These are phyloP conservation scores for Magnolia kwangsiensis DNA, from an alignment of 164 flowering plant species.

Conservation along the genomic window DNA sequence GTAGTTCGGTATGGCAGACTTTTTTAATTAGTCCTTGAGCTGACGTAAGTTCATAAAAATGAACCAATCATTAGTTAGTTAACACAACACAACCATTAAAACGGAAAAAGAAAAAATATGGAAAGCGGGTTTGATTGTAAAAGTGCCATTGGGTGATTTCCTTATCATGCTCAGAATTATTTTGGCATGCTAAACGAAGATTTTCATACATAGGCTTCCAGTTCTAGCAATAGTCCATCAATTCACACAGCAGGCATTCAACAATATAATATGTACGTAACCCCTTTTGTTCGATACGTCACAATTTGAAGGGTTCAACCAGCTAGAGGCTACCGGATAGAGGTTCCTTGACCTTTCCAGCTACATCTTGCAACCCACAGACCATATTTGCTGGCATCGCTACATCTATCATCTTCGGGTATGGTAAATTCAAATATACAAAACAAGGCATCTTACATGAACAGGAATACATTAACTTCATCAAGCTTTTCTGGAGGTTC, in stretches of 20 bases:
- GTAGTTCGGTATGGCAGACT: neutral
- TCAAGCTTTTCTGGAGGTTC: too few relatives aligned
- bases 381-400: conserved; percentile 94
- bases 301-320: neutral
- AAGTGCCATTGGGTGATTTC: neutral
- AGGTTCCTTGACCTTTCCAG: conserved; percentile 22
- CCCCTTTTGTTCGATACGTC: neutral
- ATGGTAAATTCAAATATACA: conserved; percentile 72
- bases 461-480: neutral
- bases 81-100: too few relatives aligned
- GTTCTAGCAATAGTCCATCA: too few relatives aligned
- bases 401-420: conserved; percentile 87
- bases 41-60: conserved; percentile 44
- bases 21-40: conserved; percentile 13
- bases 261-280: too few relatives aligned
- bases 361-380: conserved; percentile 78
- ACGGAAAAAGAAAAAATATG: too few relatives aligned
- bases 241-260: too few relatives aligned
- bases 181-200: neutral
- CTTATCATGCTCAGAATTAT: neutral
- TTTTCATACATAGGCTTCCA: neutral
- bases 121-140: neutral
- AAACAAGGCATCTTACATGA: neutral
- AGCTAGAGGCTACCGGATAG: conserved; percentile 5
- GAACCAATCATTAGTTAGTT: too few relatives aligned